Evolutionary conservation across 192 early-diverging fungal species (phyloP).

Genomic region (Podila clonocystis): DNA sequence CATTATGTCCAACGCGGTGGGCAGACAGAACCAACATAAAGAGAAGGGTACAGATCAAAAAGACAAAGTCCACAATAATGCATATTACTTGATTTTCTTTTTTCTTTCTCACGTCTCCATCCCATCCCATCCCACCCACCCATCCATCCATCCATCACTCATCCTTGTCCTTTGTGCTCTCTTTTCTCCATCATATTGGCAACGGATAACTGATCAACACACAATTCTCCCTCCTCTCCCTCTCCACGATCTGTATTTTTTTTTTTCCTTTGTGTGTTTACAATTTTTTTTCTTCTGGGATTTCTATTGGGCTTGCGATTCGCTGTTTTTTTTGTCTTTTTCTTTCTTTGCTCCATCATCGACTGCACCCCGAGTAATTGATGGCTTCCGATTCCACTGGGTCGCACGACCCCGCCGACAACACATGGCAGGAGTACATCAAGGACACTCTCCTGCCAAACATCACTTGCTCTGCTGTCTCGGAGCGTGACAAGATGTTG

Average conservation of each 20-base stretch:
- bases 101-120: not conserved
- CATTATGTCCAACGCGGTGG: no score
- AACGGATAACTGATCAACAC: not conserved
- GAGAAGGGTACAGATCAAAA: no score
- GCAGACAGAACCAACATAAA: no score
- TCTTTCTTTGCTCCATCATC: not conserved
- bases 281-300: not conserved
- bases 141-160: slow-evolving; percentile 2
- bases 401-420: slow-evolving; percentile 52
- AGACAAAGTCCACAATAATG: not conserved
- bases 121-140: not conserved
- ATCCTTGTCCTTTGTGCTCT: not conserved
- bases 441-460: slow-evolving; percentile 54
- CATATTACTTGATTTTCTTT: not conserved
- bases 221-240: not conserved
- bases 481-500: slow-evolving; percentile 57
- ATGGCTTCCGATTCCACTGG: slow-evolving; percentile 28
- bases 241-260: not conserved
- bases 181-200: not conserved
- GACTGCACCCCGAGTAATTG: slow-evolving; percentile 13
- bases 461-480: slow-evolving; percentile 65
- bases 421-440: slow-evolving; percentile 67
- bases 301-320: slow-evolving; percentile 1
- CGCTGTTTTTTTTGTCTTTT: not conserved
- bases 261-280: no score